A percentile compares a stretch with the other conserved stretches of the same genome.
These are phyloP conservation scores for Taphrina betulina DNA, from an alignment of 1,139 yeast species.

Conservation along the genomic window DNA sequence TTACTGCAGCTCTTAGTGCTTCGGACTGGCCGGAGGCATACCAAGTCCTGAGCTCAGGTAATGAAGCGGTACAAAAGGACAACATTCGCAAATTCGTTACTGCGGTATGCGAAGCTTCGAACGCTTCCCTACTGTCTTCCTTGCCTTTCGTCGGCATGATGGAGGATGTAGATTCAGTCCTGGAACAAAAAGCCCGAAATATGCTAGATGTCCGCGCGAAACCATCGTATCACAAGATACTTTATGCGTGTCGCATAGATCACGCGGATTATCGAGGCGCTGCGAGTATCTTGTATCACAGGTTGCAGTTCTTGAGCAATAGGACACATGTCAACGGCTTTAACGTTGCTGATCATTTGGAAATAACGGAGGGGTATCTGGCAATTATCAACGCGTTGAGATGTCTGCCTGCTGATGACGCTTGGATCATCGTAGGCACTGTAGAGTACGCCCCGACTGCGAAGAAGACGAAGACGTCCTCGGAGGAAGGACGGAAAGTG, in stretches of 20 bases:
- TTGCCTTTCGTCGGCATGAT: slow-evolving; percentile 32
- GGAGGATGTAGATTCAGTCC: slow-evolving; percentile 31
- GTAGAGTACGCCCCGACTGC: slow-evolving; percentile 13
- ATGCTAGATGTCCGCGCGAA: slow-evolving; percentile 31
- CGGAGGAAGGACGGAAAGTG: background rate
- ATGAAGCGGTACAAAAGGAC: slow-evolving; percentile 13
- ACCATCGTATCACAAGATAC: slow-evolving; percentile 33
- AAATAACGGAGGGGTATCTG: slow-evolving; percentile 33
- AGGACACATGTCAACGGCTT: slow-evolving; percentile 15
- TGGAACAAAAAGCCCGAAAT: slow-evolving; percentile 26
- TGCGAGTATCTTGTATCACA: slow-evolving; percentile 29
- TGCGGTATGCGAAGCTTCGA: slow-evolving; percentile 27
- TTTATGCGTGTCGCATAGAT: slow-evolving; percentile 32
- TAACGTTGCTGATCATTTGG: slow-evolving; percentile 26
- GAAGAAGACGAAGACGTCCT: slow-evolving; percentile 8
- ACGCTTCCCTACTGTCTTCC: slow-evolving; percentile 6
- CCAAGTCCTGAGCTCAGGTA: background rate
- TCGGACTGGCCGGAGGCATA: slow-evolving; percentile 23
- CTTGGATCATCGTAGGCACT: slow-evolving; percentile 33
- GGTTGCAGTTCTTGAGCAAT: slow-evolving; percentile 26
- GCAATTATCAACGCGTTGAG: slow-evolving; percentile 33
- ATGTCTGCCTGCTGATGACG: slow-evolving; percentile 29
- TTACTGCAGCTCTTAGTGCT: slow-evolving; percentile 20
- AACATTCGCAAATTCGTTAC: slow-evolving; percentile 23
- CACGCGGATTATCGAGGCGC: slow-evolving; percentile 34